Percentiles rank a stretch among this genome's conserved stretches.
These are phyloP conservation scores for Cyberlindnera mississippiensis DNA, from an alignment of 805 yeast genomes.

Conservation along the genomic window DNA sequence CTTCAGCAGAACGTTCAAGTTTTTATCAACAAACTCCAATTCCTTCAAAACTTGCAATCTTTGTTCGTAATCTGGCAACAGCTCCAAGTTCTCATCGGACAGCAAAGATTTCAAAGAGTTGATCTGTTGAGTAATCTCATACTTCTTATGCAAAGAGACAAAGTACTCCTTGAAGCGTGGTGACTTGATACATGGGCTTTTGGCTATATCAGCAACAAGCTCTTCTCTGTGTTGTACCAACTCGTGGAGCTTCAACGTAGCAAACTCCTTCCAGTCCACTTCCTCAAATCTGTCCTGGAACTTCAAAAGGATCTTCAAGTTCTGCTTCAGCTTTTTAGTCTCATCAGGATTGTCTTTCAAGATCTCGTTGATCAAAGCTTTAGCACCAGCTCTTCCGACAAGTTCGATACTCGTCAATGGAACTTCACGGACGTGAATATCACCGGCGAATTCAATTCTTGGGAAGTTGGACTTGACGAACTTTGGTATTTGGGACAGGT, in stretches of 20 bases:
- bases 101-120: constrained; percentile 54
- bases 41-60: constrained; percentile 72
- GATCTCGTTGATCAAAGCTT: constrained; percentile 10
- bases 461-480: constrained; percentile 28
- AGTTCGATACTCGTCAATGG: constrained; percentile 41
- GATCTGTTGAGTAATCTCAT: constrained; percentile 46
- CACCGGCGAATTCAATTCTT: constrained; percentile 28
- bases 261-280: constrained; percentile 35
- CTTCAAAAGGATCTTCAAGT: constrained; percentile 33
- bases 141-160: constrained; percentile 42
- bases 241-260: constrained; percentile 34
- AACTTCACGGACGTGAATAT: constrained; percentile 35
- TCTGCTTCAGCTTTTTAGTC: constrained; percentile 33
- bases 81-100: constrained; percentile 83
- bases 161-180: constrained; percentile 44
- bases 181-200: constrained; percentile 32
- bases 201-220: constrained; percentile 30
- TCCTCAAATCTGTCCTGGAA: constrained; percentile 43
- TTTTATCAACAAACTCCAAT: constrained; percentile 76
- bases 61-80: constrained; percentile 91
- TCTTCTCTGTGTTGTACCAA: constrained; percentile 36
- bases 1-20: constrained; percentile 74
- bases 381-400: constrained; percentile 34
- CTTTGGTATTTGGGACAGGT: constrained; percentile 26
- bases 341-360: constrained; percentile 24